phyloP scores from a whole-genome alignment of 352 stramenopile species.

The Phytophthora brassicae region DNA sequence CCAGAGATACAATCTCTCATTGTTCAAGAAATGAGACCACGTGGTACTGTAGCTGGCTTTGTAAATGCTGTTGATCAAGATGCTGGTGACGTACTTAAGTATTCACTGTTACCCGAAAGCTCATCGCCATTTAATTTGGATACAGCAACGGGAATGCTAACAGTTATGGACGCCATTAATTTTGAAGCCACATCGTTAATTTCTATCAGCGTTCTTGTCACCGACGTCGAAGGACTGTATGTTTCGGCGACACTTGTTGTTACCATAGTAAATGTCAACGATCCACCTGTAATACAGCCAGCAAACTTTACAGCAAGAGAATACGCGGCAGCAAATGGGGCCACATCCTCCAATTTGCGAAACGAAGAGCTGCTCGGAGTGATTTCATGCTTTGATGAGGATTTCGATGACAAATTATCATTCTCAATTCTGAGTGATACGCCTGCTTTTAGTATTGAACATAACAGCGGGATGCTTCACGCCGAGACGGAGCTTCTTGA shows the following conservation, averaged over 20 bases:
- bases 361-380: conserved; percentile 36
- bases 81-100: conserved; percentile 14
- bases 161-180: conserved; percentile 20
- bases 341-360: neutral
- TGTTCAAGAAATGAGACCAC: conserved; percentile 35
- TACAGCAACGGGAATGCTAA: conserved; percentile 9
- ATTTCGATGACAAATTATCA: conserved; percentile 35
- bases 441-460: conserved; percentile 34
- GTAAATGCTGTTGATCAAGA: conserved; percentile 24
- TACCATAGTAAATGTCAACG: conserved; percentile 19
- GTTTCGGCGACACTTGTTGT: conserved; percentile 13
- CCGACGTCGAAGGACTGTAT: conserved; percentile 20
- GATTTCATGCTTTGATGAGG: conserved; percentile 54
- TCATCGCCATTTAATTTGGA: conserved; percentile 18
- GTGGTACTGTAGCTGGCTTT: conserved; percentile 18
- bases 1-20: neutral
- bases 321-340: neutral
- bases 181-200: conserved; percentile 18
- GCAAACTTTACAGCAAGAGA: conserved; percentile 28
- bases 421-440: conserved; percentile 34
- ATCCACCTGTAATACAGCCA: conserved; percentile 20
- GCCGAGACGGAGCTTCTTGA: conserved; percentile 40
- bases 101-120: neutral
- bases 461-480: conserved; percentile 45
- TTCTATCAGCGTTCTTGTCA: conserved; percentile 13